Conservation (phyloP, 495 filamentous ascomycete species). For the Cladorrhinum samala region DNA sequence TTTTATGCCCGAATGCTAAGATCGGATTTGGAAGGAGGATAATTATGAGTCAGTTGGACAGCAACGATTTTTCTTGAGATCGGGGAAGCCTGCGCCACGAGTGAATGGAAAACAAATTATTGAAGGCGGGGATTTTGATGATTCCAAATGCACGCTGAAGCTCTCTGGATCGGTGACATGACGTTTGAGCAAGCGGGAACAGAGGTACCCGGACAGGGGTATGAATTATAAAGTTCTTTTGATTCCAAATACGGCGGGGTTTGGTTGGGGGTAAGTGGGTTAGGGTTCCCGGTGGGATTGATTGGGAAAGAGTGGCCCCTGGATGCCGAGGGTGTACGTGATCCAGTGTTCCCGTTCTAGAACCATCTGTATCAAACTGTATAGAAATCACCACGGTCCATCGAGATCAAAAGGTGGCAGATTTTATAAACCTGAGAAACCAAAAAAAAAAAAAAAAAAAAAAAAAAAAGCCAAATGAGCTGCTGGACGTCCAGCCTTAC, state of each 20-base stretch:
- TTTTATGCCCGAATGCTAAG: not conserved
- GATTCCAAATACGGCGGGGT: not conserved
- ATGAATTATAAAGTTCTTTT: too few relatives aligned
- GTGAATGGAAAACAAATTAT: not conserved
- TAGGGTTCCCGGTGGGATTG: not conserved
- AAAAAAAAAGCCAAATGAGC: too few relatives aligned
- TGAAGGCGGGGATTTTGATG: not conserved
- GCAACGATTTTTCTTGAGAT: not conserved
- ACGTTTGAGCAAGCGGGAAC: not conserved
- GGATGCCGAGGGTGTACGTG: too few relatives aligned
- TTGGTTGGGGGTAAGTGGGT: not conserved
- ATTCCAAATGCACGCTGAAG: not conserved
- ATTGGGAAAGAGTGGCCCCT: not conserved
- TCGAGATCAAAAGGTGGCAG: too few relatives aligned
- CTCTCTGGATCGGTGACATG: not conserved
- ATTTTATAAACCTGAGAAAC: too few relatives aligned
- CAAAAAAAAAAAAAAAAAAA: too few relatives aligned
- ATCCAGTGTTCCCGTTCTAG: too few relatives aligned
- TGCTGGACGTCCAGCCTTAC: too few relatives aligned
- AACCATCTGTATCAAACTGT: too few relatives aligned
- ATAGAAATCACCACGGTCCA: too few relatives aligned
- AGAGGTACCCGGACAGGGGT: not conserved
- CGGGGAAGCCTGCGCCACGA: not conserved
- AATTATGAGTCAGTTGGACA: not conserved
- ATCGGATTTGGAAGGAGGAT: not conserved